Base-by-base conservation (phyloP, 2,329 filamentous ascomycete genomes). In the Ceratocystis albifundus region DNA sequence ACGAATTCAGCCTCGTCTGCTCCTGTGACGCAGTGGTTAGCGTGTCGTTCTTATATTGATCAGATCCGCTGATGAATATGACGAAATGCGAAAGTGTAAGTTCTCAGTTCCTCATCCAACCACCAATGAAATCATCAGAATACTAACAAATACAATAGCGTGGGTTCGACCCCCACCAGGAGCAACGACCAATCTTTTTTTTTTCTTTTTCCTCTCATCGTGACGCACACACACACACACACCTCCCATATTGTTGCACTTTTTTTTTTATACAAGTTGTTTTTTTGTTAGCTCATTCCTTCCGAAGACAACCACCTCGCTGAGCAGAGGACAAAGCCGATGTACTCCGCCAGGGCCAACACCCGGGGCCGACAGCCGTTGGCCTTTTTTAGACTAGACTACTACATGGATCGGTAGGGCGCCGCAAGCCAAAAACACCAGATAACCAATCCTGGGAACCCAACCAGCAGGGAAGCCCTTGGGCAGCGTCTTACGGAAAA, bases 21-120 rank as follows among this genome's bases (percentile, higher is more conserved):
- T 68, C 68, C 68, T 69, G 68, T 69, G 68, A 69, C 68, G 68
- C 68, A 69, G 68, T 69, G 68, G 68, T 69, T 69, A 69, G 68
- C 68, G 68, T 69, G 68, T 69, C 68, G 68, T 69, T 69, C 68
- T 69, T 69, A 69, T 69, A 69, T 69, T 69, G 65, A 67, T 65
- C 46, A 46, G 64, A 64, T 62, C 50, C 50, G 20, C 68, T 67
- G 66, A 68, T 66, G 48, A 69, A 69, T 69, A 69, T 69, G 68
- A 67, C 66, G 66, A 68, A 69, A 69, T 69, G 68, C 68, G 68
- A 69, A 69, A 66, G 68, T 69, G 67, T 68, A 68, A 65, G 67
- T 68, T 17, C 5, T 36, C 2, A 59, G 53, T 45, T 7, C 28
- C 36, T 22, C 36, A 2, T 30, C 17, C 25, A 50, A 8, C 22